Percentiles rank a stretch among this genome's conserved stretches.
Evolutionary conservation across 331 rosid genomes (phyloP).

Genomic region (Pyracantha coccinea): DNA sequence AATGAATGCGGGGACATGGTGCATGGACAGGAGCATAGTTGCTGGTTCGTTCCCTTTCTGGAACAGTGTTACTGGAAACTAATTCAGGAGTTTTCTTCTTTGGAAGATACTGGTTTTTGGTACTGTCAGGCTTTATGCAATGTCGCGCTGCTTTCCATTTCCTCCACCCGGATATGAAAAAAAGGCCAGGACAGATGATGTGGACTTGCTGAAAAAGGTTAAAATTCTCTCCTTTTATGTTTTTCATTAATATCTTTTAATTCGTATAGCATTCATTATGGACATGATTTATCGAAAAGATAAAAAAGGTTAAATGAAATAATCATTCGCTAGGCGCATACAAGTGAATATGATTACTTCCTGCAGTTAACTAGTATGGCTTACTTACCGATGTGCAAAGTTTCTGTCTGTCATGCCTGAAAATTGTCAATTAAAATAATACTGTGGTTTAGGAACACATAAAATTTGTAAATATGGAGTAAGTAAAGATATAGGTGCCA

Average conservation of each 20-base stretch:
- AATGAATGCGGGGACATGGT: constrained; percentile 93
- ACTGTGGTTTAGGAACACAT: background rate
- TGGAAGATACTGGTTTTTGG: constrained; percentile 36
- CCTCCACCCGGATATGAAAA: constrained; percentile 92
- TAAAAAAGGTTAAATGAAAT: background rate
- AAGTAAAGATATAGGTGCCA: constrained; percentile 11
- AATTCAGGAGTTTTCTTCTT: constrained; percentile 32
- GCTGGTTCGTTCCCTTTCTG: constrained; percentile 66
- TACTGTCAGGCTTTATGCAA: constrained; percentile 61
- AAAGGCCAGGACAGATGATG: constrained; percentile 57
- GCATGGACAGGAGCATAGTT: constrained; percentile 95
- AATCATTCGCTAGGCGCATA: background rate
- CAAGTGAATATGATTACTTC: background rate
- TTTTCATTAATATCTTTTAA: constrained; percentile 10
- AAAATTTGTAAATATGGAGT: background rate
- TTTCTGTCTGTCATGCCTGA: background rate
- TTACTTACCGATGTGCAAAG: background rate
- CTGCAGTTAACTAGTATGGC: constrained; percentile 1
- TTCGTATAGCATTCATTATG: constrained; percentile 6
- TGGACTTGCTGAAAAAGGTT: constrained; percentile 66
- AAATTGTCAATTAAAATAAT: background rate
- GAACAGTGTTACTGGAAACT: constrained; percentile 56
- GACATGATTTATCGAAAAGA: background rate
- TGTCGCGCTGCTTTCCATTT: constrained; percentile 99
- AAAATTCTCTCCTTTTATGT: constrained; percentile 20